Evolutionary conservation across 805 yeast species (phyloP), one percentile per base, ranked within the genome.

Genomic region (Pichia paraexigua): DNA sequence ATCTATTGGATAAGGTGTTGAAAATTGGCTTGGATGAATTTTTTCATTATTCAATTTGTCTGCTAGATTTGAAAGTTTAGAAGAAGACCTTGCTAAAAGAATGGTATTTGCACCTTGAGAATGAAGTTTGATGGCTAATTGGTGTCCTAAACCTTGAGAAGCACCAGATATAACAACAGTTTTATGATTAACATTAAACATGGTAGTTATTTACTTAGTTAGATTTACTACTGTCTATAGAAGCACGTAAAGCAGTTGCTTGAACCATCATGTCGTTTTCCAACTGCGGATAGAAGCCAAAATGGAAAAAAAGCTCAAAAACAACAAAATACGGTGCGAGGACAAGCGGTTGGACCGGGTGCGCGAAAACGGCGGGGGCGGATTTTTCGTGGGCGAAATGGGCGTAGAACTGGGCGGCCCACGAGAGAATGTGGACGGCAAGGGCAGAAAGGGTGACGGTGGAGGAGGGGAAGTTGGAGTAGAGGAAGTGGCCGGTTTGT

Each of bases 141-240:
- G 87, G 3, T 82, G 82, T 0, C 99, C 99, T 1, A 92, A 71
- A 0, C 99, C 99, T 62, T 92, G 99, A 0, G 97, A 89, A 0
- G 89, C 98, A 4, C 99, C 99, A 0, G 96, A 79, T n/a, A 92
- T 75, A 18, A 92, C 75, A 3, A 85, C 90, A 1, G 78, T 63
- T 62, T 76, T 78, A 27, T 77, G 76, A 47, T 74, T 70, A 12
- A 78, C 71, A 15, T 50, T 53, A 39, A 62, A 62, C 22, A 20
- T 20, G 2, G 9, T n/a, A 3, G n/a, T 21, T 17, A 8, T 17
- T 18, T 24, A 24, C 30, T 42, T 10, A 6, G 27, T 9, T 25
- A 27, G 11, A 27, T 12, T 10, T 27, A 27, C 30, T 27, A 27
- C 12, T 15, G 7, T 35, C 39, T 17, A 35, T 17, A 6, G 18